These are phyloP conservation scores for Diaporthe longicolla DNA, from an alignment of 2,329 filamentous ascomycete genomes.

Conservation along the genomic window DNA sequence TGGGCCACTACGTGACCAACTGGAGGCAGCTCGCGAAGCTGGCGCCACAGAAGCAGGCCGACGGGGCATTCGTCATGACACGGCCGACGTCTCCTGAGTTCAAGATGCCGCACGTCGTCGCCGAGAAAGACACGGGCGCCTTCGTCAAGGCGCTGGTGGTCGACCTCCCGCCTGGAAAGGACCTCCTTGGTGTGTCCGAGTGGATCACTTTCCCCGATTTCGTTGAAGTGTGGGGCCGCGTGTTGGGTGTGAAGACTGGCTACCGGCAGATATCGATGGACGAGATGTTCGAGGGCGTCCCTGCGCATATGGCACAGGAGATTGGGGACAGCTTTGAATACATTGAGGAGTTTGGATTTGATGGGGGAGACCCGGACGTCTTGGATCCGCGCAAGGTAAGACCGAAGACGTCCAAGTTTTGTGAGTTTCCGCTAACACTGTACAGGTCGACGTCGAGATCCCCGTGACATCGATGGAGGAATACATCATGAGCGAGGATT, in stretches of 20 bases:
- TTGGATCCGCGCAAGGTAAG: constrained; percentile 8
- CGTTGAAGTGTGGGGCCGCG: constrained; percentile 2
- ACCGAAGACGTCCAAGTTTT: background rate
- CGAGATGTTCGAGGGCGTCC: constrained; percentile 15
- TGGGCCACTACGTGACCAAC: constrained; percentile 41
- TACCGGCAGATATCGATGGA: constrained; percentile 12
- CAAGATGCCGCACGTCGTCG: constrained; percentile 20
- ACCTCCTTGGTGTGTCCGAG: constrained; percentile 17
- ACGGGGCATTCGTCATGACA: constrained; percentile 36
- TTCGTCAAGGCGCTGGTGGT: constrained; percentile 22
- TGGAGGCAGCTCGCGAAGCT: constrained; percentile 38
- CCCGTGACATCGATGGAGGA: constrained; percentile 16
- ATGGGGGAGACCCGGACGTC: background rate
- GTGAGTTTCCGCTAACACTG: background rate
- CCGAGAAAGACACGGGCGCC: constrained; percentile 14
- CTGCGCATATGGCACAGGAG: background rate
- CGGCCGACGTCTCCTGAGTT: background rate
- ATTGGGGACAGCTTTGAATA: constrained; percentile 7
- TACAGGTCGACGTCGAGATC: background rate
- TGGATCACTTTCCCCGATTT: constrained; percentile 9
- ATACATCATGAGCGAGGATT: constrained; percentile 18
- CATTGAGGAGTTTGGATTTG: constrained; percentile 7
- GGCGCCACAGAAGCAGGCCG: constrained; percentile 36
- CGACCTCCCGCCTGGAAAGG: constrained; percentile 17
- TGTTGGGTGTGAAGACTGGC: background rate